phyloP scores from a whole-genome alignment of 345 rosid species.

The Gossypium bickii region DNA sequence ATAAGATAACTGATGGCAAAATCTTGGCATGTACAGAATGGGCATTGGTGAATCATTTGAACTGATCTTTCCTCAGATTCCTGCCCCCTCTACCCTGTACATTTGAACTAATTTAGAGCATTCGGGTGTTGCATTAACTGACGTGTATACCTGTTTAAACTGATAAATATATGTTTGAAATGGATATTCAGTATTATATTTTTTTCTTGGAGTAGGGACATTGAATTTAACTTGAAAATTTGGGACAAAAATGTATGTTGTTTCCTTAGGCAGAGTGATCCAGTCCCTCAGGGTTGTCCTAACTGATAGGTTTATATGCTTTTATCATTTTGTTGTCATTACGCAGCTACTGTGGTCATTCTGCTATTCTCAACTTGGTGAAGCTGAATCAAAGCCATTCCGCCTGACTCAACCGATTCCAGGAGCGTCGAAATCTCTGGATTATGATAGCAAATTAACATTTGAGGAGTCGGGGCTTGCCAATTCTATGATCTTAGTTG shows the following conservation, averaged over 20 bases:
- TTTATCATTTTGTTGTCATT: slow-evolving; percentile 5
- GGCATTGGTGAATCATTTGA: not conserved
- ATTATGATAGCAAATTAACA: slow-evolving; percentile 56
- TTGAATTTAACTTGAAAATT: slow-evolving; percentile 2
- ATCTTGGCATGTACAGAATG: not conserved
- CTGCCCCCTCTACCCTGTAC: no score
- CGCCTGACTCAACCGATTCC: slow-evolving; percentile 85
- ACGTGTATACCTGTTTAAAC: not conserved
- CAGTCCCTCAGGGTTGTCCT: not conserved
- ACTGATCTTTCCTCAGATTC: no score
- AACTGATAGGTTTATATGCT: not conserved
- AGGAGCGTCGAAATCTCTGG: slow-evolving; percentile 75
- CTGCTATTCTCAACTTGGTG: slow-evolving; percentile 65
- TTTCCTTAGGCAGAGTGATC: slow-evolving; percentile 8
- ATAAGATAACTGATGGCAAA: not conserved
- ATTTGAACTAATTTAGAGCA: not conserved
- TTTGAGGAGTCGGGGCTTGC: slow-evolving; percentile 87
- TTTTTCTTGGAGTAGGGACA: not conserved
- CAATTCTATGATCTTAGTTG: slow-evolving; percentile 75
- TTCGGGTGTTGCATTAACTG: not conserved
- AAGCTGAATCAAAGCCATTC: slow-evolving; percentile 54
- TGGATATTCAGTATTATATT: not conserved
- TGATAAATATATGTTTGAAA: not conserved
- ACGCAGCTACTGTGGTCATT: slow-evolving; percentile 93
- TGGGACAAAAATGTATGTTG: not conserved